Base-by-base conservation (phyloP, 2,329 filamentous ascomycete genomes). In the Trichoderma sp. region DNA sequence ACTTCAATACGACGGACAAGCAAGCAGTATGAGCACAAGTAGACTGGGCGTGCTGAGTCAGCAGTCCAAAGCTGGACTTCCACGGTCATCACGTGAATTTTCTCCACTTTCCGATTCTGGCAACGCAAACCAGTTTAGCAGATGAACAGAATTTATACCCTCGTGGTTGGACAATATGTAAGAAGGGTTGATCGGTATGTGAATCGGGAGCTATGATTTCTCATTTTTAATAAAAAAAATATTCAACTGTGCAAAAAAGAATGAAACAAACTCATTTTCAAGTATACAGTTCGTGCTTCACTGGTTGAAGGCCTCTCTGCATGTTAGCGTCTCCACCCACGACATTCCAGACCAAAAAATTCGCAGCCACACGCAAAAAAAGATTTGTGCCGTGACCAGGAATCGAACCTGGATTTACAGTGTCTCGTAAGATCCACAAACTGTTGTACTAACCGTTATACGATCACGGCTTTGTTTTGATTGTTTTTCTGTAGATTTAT, bases 321-420 rank as follows among this genome's bases (percentile, higher is more conserved):
- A 9, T n/a, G 9, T 51, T 51, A 51, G 43, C 43, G 43, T 51
- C 43, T n/a, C 43, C 43, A 51, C 47, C n/a, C 47, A 53, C 47
- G 4, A 21, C 21, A 53, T 24, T 24, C 24, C 4, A 32, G 14
- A 18, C 18, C 1, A 21, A 14, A 34, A 57, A 67, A 34, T 47
- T 60, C 18, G 57, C 57, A 6, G 18, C 28, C 18, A 69, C n/a
- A n/a, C 28, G 24, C n/a, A 56, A 51, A 64, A 39, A 65, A 73
- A 73, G 57, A 72, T 43, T 51, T 15, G n/a, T 74, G 74, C 70
- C 74, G 58, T 56, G 58, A 39, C 74, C 71, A 74, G 75, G 75
- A 79, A 75, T 79, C 76, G 76, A 79, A 78, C 77, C 74, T 77
- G 74, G 73, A 76, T 78, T 78, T 77, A 74, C 76, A 78, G 76